Evolutionary conservation across 805 yeast species (phyloP).

Genomic region (Saccharomycopsis olivae): DNA sequence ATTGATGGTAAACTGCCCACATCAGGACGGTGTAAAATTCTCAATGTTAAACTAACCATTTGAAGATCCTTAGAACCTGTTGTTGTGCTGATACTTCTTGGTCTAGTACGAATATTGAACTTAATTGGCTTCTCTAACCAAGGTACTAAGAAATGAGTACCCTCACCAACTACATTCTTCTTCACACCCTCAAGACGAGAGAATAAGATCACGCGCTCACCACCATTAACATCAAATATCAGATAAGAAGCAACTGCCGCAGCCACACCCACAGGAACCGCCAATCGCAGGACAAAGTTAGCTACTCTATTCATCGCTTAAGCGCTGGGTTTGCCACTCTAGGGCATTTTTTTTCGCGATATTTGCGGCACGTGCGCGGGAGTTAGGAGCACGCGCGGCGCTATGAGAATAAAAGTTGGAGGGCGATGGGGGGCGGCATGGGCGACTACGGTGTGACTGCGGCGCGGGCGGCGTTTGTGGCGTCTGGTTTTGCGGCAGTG

Average conservation of each 20-base stretch:
- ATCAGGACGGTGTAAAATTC: slow-evolving; percentile 92
- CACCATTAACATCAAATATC: slow-evolving; percentile 92
- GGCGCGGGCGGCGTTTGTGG: no score
- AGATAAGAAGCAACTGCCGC: slow-evolving; percentile 69
- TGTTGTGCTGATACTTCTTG: slow-evolving; percentile 84
- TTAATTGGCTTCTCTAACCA: slow-evolving; percentile 91
- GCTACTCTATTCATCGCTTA: slow-evolving; percentile 22
- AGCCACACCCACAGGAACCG: slow-evolving; percentile 63
- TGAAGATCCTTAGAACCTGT: slow-evolving; percentile 97
- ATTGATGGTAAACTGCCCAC: slow-evolving; percentile 72
- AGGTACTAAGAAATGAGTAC: slow-evolving; percentile 90
- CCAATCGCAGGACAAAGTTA: slow-evolving; percentile 32
- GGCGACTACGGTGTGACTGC: no score
- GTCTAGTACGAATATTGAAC: slow-evolving; percentile 91
- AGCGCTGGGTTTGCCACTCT: no score
- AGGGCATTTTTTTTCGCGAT: not conserved
- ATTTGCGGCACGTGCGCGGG: not conserved
- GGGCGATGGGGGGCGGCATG: no score
- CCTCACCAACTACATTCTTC: slow-evolving; percentile 86
- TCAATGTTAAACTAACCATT: slow-evolving; percentile 83
- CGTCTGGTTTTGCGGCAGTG: no score
- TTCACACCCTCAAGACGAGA: slow-evolving; percentile 87
- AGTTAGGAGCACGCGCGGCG: no score
- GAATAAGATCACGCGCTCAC: slow-evolving; percentile 89
- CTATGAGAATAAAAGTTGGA: no score